phyloP scores from a whole-genome alignment of 805 yeast genomes.

The Candida tallmaniae region DNA sequence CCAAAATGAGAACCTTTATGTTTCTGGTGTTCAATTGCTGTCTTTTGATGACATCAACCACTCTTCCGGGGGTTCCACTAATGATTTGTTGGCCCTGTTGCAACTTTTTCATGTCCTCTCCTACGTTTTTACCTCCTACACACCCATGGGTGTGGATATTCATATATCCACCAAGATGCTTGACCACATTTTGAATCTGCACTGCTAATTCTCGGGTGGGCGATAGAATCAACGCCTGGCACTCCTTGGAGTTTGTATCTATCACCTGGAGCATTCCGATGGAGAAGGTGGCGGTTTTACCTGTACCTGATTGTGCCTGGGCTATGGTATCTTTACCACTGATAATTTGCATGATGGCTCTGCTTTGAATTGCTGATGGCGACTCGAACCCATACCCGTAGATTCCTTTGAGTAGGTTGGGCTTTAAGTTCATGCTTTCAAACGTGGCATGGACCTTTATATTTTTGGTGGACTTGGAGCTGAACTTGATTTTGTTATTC shows the following conservation, averaged over 20 bases:
- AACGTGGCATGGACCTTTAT: conserved; percentile 48
- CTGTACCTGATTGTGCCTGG: conserved; percentile 99
- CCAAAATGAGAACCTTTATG: conserved; percentile 83
- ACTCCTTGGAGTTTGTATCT: conserved; percentile 64
- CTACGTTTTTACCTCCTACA: conserved; percentile 87
- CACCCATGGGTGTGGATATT: conserved; percentile 84
- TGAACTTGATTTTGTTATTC: conserved; percentile 15
- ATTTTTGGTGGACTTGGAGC: conserved; percentile 43
- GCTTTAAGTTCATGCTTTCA: conserved; percentile 39
- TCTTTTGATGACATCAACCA: conserved; percentile 84
- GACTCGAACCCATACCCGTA: conserved; percentile 91
- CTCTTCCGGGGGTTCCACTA: conserved; percentile 98
- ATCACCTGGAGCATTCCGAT: conserved; percentile 88
- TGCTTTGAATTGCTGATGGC: conserved; percentile 96
- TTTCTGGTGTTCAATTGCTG: conserved; percentile 68
- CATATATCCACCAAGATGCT: conserved; percentile 83
- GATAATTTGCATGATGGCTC: conserved; percentile 94
- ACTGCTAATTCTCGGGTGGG: conserved; percentile 96
- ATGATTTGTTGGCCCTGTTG: conserved; percentile 83
- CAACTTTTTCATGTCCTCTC: conserved; percentile 73
- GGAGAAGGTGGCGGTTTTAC: conserved; percentile 97
- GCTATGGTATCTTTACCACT: conserved; percentile 95
- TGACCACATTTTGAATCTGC: conserved; percentile 86
- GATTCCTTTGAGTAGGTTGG: conserved; percentile 47
- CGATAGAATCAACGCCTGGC: conserved; percentile 87